Conservation (phyloP, 257 asterid genomes). For the Thymus mandschuricus region DNA sequence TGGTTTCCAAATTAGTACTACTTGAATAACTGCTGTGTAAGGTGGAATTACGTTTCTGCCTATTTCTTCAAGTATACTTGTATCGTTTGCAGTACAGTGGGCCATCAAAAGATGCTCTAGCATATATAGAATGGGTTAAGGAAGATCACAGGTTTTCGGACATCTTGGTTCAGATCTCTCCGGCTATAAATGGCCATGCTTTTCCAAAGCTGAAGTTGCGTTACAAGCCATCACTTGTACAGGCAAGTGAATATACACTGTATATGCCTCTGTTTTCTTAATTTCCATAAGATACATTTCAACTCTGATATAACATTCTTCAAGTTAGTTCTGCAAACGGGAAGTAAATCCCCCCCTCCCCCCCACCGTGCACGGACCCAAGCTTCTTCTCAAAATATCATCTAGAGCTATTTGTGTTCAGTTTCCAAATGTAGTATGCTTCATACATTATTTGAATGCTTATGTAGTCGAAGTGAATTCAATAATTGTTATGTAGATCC, state of each 20-base stretch:
- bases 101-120: constrained; percentile 80
- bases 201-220: constrained; percentile 93
- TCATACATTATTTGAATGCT: too few relatives aligned
- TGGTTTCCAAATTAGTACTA: not conserved
- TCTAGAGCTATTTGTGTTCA: too few relatives aligned
- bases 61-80: constrained; percentile 21
- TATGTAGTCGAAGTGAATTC: not conserved
- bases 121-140: constrained; percentile 82
- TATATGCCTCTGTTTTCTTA: not conserved
- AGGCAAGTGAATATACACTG: constrained; percentile 62
- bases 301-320: not conserved
- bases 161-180: constrained; percentile 79
- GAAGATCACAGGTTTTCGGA: constrained; percentile 76
- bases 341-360: not conserved
- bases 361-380: not conserved
- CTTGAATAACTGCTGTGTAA: not conserved
- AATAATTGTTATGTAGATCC: not conserved
- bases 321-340: not conserved
- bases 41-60: not conserved
- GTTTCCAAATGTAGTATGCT: too few relatives aligned
- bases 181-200: constrained; percentile 73
- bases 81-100: constrained; percentile 90
- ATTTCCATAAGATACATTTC: not conserved
- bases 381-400: too few relatives aligned
- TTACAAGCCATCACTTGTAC: constrained; percentile 97